Evolutionary conservation across 2,329 filamentous ascomycete species (phyloP), one percentile per base, ranked within the genome.

Genomic region (Thermoascus crustaceus): DNA sequence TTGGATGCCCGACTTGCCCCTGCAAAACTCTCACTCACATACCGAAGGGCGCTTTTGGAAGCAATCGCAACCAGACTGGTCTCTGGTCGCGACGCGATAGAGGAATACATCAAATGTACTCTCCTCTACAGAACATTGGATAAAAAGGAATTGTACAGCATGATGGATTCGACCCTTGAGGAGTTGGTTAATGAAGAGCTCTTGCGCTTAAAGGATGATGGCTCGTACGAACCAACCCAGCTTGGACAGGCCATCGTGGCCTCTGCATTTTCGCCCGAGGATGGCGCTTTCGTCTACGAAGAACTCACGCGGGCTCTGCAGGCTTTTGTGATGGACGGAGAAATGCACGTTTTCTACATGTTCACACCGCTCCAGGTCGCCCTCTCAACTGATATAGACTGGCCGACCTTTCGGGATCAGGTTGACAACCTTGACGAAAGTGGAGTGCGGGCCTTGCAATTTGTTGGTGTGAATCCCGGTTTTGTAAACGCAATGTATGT

Each of bases 261-360:
- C 7, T 84, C 82, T 3, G 77, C 78, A 1, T 72, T 88, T 22
- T 75, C 82, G 33, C 83, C 82, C 0, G 80, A 85, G 39, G 82
- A 87, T 47, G 83, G 83, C 0, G 59, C 84, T 1, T 87, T 86
- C 47, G 71, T 87, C 11, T 67, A 86, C 46, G 68, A 75, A 30
- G 83, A 88, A 55, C 66, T 87, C 31, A 69, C 70, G 38, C 72
- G 72, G 45, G 80, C 82, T 0, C 66, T 87, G 2, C 67, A 73
- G 41, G 80, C 79, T 1, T 87, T 88, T 49, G 83, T 86, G 8
- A 79, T 88, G 74, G 82, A 87, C 50, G 79, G 81, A 3, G 83
- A 88, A 43, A 80, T 88, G 77, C 83, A 87, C 49, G 72, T 85
- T 8, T 71, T 86, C 30, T 88, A 87, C 53, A 78, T 76, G 23